These are phyloP conservation scores for Filobasidium floriforme DNA, from an alignment of 768 basidiomycete species.

Conservation along the genomic window DNA sequence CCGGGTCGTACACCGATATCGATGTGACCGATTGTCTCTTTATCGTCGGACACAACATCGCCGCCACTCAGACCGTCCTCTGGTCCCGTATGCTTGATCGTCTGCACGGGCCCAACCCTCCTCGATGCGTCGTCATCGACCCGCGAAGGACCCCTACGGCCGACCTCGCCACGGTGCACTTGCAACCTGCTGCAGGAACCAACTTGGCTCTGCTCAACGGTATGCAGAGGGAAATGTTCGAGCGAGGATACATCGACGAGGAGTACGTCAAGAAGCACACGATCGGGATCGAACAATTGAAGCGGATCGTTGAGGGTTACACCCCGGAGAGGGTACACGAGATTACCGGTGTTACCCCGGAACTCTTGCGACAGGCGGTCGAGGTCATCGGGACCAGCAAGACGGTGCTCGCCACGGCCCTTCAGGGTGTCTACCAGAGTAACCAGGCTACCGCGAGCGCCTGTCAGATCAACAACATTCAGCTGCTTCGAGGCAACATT, in stretches of 20 bases:
- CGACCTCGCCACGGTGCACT: conserved; percentile 24
- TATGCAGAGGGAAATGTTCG: conserved; percentile 25
- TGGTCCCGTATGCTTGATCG: conserved; percentile 31
- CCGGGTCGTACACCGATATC: conserved; percentile 20
- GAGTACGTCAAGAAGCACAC: conserved; percentile 26
- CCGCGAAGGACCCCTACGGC: conserved; percentile 25
- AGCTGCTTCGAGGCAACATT: conserved; percentile 26
- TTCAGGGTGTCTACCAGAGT: conserved; percentile 31
- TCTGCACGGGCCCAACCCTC: conserved; percentile 26
- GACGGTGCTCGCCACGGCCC: conserved; percentile 24
- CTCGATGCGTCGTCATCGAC: conserved; percentile 27
- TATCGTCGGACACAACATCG: conserved; percentile 30
- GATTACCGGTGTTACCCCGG: conserved; percentile 24
- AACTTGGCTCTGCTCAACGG: conserved; percentile 29
- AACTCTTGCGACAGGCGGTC: conserved; percentile 21
- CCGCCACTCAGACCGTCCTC: conserved; percentile 29
- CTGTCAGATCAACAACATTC: conserved; percentile 30
- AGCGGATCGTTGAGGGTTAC: conserved; percentile 25
- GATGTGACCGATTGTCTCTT: conserved; percentile 27
- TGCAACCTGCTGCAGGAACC: conserved; percentile 22
- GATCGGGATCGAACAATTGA: conserved; percentile 26
- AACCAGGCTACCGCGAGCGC: conserved; percentile 30
- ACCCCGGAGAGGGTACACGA: conserved; percentile 25
- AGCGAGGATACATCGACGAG: conserved; percentile 26
- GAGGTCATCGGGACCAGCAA: conserved; percentile 25